Conservation (phyloP, 257 asterid genomes). For the Ilex aquifolium region DNA sequence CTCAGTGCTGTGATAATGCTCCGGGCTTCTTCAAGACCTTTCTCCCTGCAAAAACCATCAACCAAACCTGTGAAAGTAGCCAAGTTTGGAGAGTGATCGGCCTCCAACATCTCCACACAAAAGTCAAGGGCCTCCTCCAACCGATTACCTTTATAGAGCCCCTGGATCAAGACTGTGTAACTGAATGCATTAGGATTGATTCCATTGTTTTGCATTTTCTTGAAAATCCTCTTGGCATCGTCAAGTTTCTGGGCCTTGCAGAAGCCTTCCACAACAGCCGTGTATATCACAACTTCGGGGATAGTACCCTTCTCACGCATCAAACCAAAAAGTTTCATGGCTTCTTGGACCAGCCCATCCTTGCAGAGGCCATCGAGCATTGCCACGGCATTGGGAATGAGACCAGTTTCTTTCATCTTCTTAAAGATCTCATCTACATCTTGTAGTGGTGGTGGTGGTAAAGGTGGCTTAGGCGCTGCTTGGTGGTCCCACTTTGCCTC, state of each 20-base stretch:
- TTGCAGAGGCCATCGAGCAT: conserved; percentile 92
- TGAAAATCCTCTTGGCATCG: conserved; percentile 62
- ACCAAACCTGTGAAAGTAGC: conserved; percentile 57
- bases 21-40: conserved; percentile 61
- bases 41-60: conserved; percentile 60
- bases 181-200: conserved; percentile 59
- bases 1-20: conserved; percentile 36
- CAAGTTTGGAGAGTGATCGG: conserved; percentile 66
- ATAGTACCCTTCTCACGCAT: conserved; percentile 87
- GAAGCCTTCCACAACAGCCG: conserved; percentile 85
- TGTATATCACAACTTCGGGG: conserved; percentile 84
- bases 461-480: conserved; percentile 22
- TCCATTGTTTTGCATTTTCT: conserved; percentile 66
- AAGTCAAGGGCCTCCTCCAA: conserved; percentile 58
- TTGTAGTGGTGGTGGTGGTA: conserved; percentile 33
- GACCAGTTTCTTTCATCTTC: conserved; percentile 85
- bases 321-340: conserved; percentile 69
- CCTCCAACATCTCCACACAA: conserved; percentile 58
- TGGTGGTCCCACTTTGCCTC: not conserved
- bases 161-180: conserved; percentile 51
- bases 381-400: conserved; percentile 88
- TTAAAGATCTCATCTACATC: conserved; percentile 80
- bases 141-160: conserved; percentile 48
- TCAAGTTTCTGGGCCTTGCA: conserved; percentile 77
- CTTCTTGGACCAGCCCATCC: conserved; percentile 85